Evolutionary conservation across 2,329 filamentous ascomycete genomes (phyloP), one percentile per base, ranked within the genome.

Genomic region (Bisporella sp.): DNA sequence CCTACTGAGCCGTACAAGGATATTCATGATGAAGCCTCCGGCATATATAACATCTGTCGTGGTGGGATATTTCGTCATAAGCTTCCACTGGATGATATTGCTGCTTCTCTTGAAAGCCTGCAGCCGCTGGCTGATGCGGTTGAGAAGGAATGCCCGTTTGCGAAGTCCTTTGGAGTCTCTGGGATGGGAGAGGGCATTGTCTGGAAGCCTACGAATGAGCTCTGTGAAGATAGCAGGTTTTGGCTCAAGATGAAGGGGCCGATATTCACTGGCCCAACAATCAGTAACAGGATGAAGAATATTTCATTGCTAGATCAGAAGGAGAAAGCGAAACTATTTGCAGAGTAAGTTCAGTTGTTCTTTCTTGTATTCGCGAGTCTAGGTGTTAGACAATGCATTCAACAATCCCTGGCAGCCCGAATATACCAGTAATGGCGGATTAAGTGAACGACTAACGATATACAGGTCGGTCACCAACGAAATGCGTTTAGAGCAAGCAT

Each of bases 101-200:
- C 53, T 1, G 32, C 21, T 8, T 49, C 32, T 6, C 33, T 35
- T 8, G 40, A 54, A 6, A 48, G 35, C n/a, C 48, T 59, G 35
- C 46, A 52, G 41, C 45, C 42, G 2, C 37, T 52, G 2, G 57
- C 57, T 0, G 4, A 57, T 41, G 49, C 52, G 3, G 59, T 62
- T 1, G 59, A 59, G 46, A 51, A 46, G 21, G 50, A 59, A 48
- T 61, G 59, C 39, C 57, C 59, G 5, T 62, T 62, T 29, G 51
- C 54, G 6, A 57, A 57, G 42, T 43, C 46, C 5, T 59, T 60
- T 29, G 56, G 54, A 0, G 41, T 59, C 5, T 52, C 33, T 6
- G 59, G 59, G 1, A 35, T 52, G 3, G 59, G 59, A 4, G 59
- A 61, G 31, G 59, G 59, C 1, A 59, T 62, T n/a, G 59, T 62